Evolutionary conservation across 805 yeast species (phyloP).

Genomic region (Alloascoidea africana): DNA sequence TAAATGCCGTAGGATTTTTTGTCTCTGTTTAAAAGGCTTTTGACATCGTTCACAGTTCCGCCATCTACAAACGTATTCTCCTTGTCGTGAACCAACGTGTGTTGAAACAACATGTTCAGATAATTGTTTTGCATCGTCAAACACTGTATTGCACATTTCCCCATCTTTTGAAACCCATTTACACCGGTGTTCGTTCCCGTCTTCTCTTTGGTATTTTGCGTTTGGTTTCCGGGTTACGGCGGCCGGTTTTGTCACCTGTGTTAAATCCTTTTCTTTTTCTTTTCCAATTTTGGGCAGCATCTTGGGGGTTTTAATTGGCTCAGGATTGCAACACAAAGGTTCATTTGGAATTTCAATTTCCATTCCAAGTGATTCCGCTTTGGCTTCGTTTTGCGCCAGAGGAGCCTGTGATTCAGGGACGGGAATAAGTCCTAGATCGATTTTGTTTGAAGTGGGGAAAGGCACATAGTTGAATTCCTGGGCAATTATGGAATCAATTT

Average conservation of each 20-base stretch:
- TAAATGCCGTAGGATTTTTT: slow-evolving; percentile 73
- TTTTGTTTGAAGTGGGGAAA: no score
- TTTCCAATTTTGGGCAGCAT: no score
- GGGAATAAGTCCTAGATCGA: no score
- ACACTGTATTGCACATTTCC: slow-evolving; percentile 31
- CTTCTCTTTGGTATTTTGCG: slow-evolving; percentile 4
- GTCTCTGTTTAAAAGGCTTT: slow-evolving; percentile 62
- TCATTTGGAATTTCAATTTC: slow-evolving; percentile 1
- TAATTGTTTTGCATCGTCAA: slow-evolving; percentile 39
- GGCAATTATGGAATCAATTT: no score
- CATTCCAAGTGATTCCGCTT: no score
- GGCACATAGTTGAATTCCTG: no score
- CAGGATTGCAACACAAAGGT: not conserved
- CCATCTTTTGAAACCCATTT: slow-evolving; percentile 23
- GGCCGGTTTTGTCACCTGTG: slow-evolving; percentile 1
- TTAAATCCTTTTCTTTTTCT: no score
- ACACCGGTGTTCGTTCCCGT: slow-evolving; percentile 15
- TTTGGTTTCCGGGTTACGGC: slow-evolving; percentile 3
- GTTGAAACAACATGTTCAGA: slow-evolving; percentile 52
- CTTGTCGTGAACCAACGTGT: slow-evolving; percentile 67
- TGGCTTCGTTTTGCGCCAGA: no score
- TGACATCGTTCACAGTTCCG: slow-evolving; percentile 51
- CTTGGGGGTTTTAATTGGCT: slow-evolving; percentile 6
- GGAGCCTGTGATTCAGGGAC: slow-evolving; percentile 1
- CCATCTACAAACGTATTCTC: slow-evolving; percentile 66